These are phyloP conservation scores for Aspergillus cejpii DNA, from an alignment of 2,329 filamentous ascomycete genomes.

Conservation along the genomic window DNA sequence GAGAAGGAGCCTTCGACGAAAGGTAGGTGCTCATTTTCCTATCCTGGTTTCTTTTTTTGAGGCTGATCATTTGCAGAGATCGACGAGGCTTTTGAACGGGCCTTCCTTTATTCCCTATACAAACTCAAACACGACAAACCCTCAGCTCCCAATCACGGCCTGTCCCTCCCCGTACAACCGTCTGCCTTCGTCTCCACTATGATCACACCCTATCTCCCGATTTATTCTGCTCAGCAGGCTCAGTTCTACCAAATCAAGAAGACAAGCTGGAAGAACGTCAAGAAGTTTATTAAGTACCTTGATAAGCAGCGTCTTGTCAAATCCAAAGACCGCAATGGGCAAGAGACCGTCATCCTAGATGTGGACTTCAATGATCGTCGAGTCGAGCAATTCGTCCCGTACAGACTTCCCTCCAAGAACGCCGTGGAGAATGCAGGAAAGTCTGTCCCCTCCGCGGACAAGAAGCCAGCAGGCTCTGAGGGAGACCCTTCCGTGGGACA, in stretches of 20 bases:
- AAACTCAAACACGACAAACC: slow-evolving; percentile 54
- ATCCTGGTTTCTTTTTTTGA: not conserved
- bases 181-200: slow-evolving; percentile 58
- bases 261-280: slow-evolving; percentile 63
- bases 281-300: slow-evolving; percentile 62
- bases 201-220: slow-evolving; percentile 60
- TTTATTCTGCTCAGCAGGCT: slow-evolving; percentile 49
- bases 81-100: slow-evolving; percentile 58
- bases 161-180: slow-evolving; percentile 58
- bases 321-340: slow-evolving; percentile 57
- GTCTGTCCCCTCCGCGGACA: slow-evolving; percentile 22
- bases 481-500: slow-evolving; percentile 42
- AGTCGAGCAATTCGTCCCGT: slow-evolving; percentile 54
- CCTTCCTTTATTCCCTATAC: slow-evolving; percentile 57
- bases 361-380: slow-evolving; percentile 56
- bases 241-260: slow-evolving; percentile 62
- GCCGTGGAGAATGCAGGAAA: slow-evolving; percentile 39
- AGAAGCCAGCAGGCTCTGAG: slow-evolving; percentile 22
- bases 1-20: slow-evolving; percentile 52
- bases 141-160: slow-evolving; percentile 46
- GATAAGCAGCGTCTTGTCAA: slow-evolving; percentile 59
- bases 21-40: slow-evolving; percentile 35
- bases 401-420: slow-evolving; percentile 55
- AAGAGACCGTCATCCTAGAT: slow-evolving; percentile 58
- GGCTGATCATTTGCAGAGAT: slow-evolving; percentile 49